Conservation (phyloP, 306 rosid genomes). For the Astragalus glycyphyllos region DNA sequence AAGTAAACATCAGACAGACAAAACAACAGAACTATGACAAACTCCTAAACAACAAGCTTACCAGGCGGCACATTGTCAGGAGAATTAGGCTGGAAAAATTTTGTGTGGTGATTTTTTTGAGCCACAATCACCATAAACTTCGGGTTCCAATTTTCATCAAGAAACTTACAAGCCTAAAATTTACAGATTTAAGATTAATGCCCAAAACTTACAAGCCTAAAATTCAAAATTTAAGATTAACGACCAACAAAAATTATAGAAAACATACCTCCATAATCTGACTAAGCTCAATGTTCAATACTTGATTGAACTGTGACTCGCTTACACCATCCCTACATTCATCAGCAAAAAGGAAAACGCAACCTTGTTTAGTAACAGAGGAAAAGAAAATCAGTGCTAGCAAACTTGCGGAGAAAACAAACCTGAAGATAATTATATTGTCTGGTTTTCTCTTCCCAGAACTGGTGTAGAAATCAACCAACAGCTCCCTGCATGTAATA, state of each 20-base stretch:
- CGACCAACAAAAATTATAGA: not conserved
- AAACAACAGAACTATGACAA: not conserved
- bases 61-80: slow-evolving; percentile 97
- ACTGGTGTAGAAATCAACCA: slow-evolving; percentile 75
- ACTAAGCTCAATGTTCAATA: slow-evolving; percentile 74
- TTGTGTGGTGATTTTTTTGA: slow-evolving; percentile 92
- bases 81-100: slow-evolving; percentile 71
- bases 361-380: not conserved
- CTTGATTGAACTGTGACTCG: slow-evolving; percentile 93
- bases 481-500: slow-evolving; percentile 68
- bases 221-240: not conserved
- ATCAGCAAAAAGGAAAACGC: not conserved
- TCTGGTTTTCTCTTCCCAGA: slow-evolving; percentile 80
- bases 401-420: not conserved
- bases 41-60: slow-evolving; percentile 7
- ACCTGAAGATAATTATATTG: slow-evolving; percentile 93
- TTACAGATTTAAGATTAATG: not conserved
- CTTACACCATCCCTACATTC: slow-evolving; percentile 89
- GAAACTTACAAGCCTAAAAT: slow-evolving; percentile 79
- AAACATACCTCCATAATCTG: slow-evolving; percentile 75
- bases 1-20: no score
- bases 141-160: slow-evolving; percentile 83
- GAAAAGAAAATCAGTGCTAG: not conserved
- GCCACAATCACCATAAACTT: slow-evolving; percentile 88
- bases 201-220: slow-evolving; percentile 74